Evolutionary conservation across 192 early-diverging fungal genomes (phyloP), one percentile per base, ranked within the genome.

Genomic region (Nowakowskiella sp.): DNA sequence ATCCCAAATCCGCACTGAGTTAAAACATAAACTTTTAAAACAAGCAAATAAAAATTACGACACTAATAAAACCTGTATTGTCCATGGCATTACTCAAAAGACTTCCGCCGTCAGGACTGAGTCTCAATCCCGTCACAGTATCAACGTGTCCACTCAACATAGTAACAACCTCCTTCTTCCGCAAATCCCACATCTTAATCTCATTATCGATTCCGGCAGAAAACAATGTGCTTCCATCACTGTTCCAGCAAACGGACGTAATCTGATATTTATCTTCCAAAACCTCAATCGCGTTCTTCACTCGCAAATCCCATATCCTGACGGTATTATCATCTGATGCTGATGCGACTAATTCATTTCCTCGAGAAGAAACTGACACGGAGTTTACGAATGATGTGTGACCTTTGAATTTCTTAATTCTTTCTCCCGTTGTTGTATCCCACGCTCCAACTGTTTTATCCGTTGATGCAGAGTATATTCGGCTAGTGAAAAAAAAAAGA

Each of bases 1-100:
- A 67, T 99, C 91, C 95, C 95, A 99, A 27, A 92, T 81, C 19
- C 88, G 73, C 8, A 91, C 90, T 67, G 48, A 16, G 31, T 9
- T 21, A 44, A 47, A n/a, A n/a, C n/a, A n/a, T n/a, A n/a, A n/a
- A n/a, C n/a, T n/a, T n/a, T n/a, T n/a, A n/a, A n/a, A n/a, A n/a
- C 22, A 29, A 39, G 26, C 33, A 47, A 44, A 46, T 28, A 22
- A 8, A 4, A 39, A 6, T 23, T 31, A 53, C 3, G 13, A 60
- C 46, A 28, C 1, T 49, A 10, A 33, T 13, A 21, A 51, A 65
- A 81, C 81, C 78, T 8, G 91, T 92, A 64, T 94, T 95, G 67
- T 99, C 96, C 83, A 96, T 88, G 2, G 86, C 77, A 49, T 91
- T 91, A 4, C 86, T 88, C 31, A 94, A 58, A 23, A 99, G 68